Percentiles rank a stretch among this genome's conserved stretches.
These are phyloP conservation scores for Scorias spongiosa DNA, from an alignment of 2,329 filamentous ascomycete species.

Conservation along the genomic window DNA sequence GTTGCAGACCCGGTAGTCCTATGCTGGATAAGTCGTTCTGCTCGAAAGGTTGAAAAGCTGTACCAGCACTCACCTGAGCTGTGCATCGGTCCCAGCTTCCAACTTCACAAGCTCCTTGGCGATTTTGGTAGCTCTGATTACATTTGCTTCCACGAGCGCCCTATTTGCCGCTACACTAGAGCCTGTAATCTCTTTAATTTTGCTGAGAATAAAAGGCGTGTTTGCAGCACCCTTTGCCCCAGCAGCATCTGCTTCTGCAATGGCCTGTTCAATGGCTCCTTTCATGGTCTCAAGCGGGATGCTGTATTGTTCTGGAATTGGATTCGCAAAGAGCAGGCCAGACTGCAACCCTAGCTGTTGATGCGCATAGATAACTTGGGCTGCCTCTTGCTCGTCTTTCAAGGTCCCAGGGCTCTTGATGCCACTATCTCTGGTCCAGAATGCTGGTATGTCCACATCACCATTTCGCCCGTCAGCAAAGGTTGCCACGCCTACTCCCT, in stretches of 20 bases:
- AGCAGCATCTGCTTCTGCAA: constrained; percentile 47
- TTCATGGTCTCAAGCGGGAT: constrained; percentile 61
- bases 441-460: constrained; percentile 65
- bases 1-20: neutral
- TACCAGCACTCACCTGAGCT: neutral
- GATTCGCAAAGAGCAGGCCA: constrained; percentile 79
- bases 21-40: neutral
- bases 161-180: constrained; percentile 62
- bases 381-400: constrained; percentile 63
- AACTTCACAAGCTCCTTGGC: constrained; percentile 46
- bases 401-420: constrained; percentile 63
- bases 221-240: constrained; percentile 60
- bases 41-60: neutral
- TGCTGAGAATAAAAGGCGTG: constrained; percentile 67
- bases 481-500: constrained; percentile 69
- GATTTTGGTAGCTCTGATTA: constrained; percentile 47
- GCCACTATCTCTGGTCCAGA: constrained; percentile 82
- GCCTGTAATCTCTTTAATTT: constrained; percentile 65
- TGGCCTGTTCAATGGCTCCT: constrained; percentile 49
- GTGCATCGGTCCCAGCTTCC: constrained; percentile 20
- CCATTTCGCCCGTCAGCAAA: constrained; percentile 69
- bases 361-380: constrained; percentile 75
- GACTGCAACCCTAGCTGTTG: constrained; percentile 55
- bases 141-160: constrained; percentile 52
- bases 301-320: constrained; percentile 55